Evolutionary conservation across 2,329 filamentous ascomycete genomes (phyloP).

Genomic region (Dothiorella sarmentorum): DNA sequence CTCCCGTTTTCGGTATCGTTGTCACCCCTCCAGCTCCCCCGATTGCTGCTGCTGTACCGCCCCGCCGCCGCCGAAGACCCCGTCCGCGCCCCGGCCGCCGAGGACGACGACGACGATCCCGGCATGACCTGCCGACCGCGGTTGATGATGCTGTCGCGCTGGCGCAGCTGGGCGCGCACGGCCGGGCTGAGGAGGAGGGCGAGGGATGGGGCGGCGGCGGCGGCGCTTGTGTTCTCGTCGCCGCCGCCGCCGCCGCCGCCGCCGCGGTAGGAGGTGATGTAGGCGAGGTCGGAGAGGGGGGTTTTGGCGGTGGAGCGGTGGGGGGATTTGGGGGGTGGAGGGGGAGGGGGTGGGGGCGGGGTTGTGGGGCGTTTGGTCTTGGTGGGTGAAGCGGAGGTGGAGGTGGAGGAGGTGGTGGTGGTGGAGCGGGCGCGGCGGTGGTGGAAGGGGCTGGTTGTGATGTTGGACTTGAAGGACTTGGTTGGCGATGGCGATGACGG

Average conservation of each 20-base stretch:
- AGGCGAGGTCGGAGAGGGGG: neutral
- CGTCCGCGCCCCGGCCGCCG: neutral
- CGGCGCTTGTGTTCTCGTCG: too few relatives aligned
- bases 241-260: too few relatives aligned
- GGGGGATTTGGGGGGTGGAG: neutral
- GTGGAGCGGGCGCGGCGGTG: conserved; percentile 1
- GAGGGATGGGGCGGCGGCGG: neutral
- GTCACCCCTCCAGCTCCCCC: neutral
- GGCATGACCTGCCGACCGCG: conserved; percentile 12
- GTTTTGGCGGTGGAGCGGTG: neutral
- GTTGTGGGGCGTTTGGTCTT: neutral
- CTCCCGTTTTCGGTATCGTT: neutral
- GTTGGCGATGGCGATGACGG: conserved; percentile 3
- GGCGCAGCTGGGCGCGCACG: conserved; percentile 4
- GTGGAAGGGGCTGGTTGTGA: conserved; percentile 10
- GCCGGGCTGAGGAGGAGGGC: conserved; percentile 11
- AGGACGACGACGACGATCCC: too few relatives aligned
- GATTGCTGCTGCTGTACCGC: neutral
- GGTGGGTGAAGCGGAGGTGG: neutral
- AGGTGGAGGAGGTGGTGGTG: neutral
- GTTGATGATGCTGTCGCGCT: conserved; percentile 10
- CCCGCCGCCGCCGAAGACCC: neutral
- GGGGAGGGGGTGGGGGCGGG: neutral
- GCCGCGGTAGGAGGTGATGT: neutral
- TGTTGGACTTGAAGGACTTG: neutral